phyloP scores from a whole-genome alignment of 768 basidiomycete genomes.

The Neoboletus subvelutipes region DNA sequence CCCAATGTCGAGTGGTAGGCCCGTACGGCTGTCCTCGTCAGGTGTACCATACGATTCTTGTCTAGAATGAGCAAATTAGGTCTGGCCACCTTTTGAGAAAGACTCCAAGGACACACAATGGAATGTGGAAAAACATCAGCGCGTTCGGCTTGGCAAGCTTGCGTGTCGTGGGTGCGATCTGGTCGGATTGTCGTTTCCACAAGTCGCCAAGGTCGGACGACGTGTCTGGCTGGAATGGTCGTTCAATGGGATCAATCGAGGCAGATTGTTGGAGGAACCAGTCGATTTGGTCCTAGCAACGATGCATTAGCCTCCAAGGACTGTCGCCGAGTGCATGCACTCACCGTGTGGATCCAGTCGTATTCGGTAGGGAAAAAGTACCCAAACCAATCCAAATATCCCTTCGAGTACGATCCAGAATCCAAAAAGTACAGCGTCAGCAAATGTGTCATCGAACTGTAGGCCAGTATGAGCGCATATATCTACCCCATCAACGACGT shows the following conservation, averaged over 20 bases:
- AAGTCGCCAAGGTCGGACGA: conserved; percentile 47
- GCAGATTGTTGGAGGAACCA: conserved; percentile 90
- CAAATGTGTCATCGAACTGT: conserved; percentile 82
- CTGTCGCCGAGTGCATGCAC: conserved; percentile 11
- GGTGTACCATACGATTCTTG: conserved; percentile 72
- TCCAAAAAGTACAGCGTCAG: conserved; percentile 91
- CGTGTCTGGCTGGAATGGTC: conserved; percentile 82
- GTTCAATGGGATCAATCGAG: conserved; percentile 68
- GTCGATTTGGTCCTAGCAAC: conserved; percentile 64
- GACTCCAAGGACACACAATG: conserved; percentile 53
- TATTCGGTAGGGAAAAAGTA: conserved; percentile 72
- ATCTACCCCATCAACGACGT: background rate
- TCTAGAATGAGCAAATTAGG: conserved; percentile 35
- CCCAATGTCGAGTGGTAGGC: conserved; percentile 69
- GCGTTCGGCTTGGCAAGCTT: conserved; percentile 91
- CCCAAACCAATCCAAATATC: conserved; percentile 54
- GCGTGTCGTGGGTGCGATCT: conserved; percentile 52
- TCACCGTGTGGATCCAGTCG: conserved; percentile 78
- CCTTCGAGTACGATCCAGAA: conserved; percentile 73
- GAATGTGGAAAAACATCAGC: conserved; percentile 98
- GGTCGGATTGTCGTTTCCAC: conserved; percentile 64
- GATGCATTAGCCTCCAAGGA: background rate
- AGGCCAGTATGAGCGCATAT: conserved; percentile 7
- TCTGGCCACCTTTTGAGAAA: background rate
- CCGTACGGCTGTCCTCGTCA: conserved; percentile 62